Base-by-base conservation (phyloP, 108 stramenopile species). In the Cyclotella kingstonii region DNA sequence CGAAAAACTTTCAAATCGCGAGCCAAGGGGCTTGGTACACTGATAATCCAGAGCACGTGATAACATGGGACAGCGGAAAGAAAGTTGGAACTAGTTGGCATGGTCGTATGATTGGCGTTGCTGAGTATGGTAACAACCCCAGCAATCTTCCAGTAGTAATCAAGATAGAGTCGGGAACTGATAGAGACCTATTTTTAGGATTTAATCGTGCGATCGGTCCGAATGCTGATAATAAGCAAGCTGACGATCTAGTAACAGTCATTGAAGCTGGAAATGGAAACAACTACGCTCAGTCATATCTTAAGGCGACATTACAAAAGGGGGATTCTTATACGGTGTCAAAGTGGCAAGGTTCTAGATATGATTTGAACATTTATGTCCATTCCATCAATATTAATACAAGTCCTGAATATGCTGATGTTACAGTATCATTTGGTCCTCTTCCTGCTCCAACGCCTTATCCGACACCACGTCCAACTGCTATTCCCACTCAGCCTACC, bases 1-100 rank as follows among this genome's bases (percentile, higher is more conserved):
- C 61, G 1, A 62, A 62, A 30, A 62, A 62, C 21, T 62, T 29
- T 48, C 61, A 62, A 43, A 39, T 62, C 22, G 48, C 61, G 7
- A 34, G 11, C 8, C 7, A 21, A 57, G 56, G 44, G 33, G 44
- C 44, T 7, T 56, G 55, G 55, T 56, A 56, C 55, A 56, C 26
- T 28, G 55, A 56, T 26, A 40, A 41, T 12, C 39, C 55, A 41
- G 55, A 56, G 35, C 8, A 54, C 27, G 14, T 39, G 6, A 25
- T 40, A 41, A 27, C 59, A 33, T 60, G 45, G 59, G 45, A 46
- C n/a, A 46, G 44, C 1, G 45, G 59, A 33, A 45, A 12, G 8
- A 60, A 45, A 18, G 8, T 10, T 0, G 59, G 59, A 14, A 60
- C 59, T 1, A 25, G 1, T 12, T 46, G 30, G 30, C 34, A 17